These are phyloP conservation scores for Malus asiatica DNA, from an alignment of 306 rosid species.

Conservation along the genomic window DNA sequence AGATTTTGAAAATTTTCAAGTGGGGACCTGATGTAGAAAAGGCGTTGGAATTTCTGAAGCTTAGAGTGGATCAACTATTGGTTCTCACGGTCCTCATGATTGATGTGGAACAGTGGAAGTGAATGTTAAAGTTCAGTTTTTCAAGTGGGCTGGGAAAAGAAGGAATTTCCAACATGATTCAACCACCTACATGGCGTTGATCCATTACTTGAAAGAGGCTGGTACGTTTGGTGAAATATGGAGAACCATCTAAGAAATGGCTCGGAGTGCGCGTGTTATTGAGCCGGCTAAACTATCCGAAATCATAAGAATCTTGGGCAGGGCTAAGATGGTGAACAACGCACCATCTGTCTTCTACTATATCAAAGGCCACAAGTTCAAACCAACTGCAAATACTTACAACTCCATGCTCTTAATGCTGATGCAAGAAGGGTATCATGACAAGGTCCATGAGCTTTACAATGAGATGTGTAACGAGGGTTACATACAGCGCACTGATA, in stretches of 20 bases:
- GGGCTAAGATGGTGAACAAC: slow-evolving; percentile 78
- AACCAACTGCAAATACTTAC: slow-evolving; percentile 52
- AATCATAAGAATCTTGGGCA: slow-evolving; percentile 64
- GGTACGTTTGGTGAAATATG: slow-evolving; percentile 64
- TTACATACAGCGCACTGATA: slow-evolving; percentile 70
- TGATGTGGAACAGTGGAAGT: slow-evolving; percentile 47
- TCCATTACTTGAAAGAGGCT: slow-evolving; percentile 44
- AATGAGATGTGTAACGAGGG: slow-evolving; percentile 77
- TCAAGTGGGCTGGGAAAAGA: slow-evolving; percentile 86
- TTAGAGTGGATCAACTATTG: slow-evolving; percentile 71
- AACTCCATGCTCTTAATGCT: slow-evolving; percentile 72
- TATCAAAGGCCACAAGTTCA: slow-evolving; percentile 68
- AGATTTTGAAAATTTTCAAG: slow-evolving; percentile 84
- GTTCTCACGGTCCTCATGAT: slow-evolving; percentile 69
- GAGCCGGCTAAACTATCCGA: slow-evolving; percentile 65
- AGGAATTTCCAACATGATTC: slow-evolving; percentile 63
- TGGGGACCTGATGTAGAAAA: slow-evolving; percentile 97
- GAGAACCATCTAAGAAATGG: slow-evolving; percentile 79
- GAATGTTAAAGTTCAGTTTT: slow-evolving; percentile 65
- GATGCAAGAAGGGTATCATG: slow-evolving; percentile 58
- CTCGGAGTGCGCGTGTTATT: slow-evolving; percentile 41
- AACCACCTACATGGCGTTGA: slow-evolving; percentile 61
- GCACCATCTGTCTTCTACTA: slow-evolving; percentile 59
- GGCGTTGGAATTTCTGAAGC: slow-evolving; percentile 79
- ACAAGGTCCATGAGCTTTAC: slow-evolving; percentile 81